These are phyloP conservation scores for Geotrichum citri-aurantii DNA, from an alignment of 1,139 yeast genomes.

Conservation along the genomic window DNA sequence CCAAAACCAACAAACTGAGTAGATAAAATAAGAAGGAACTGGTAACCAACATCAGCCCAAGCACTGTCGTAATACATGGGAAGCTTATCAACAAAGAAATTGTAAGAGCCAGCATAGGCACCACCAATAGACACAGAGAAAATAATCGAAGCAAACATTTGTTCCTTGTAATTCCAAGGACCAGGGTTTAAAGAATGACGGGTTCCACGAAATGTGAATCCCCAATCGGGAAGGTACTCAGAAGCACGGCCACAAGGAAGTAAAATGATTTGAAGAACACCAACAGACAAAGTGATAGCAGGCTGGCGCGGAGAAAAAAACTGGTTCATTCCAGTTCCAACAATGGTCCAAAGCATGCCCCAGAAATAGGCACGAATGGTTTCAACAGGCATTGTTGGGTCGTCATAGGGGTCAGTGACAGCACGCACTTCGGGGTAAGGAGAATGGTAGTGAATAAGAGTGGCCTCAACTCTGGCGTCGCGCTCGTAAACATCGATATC, in stretches of 20 bases:
- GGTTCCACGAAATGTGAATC: conserved; percentile 38
- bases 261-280: conserved; percentile 51
- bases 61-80: conserved; percentile 34
- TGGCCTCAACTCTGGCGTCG: conserved; percentile 41
- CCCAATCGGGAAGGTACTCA: conserved; percentile 44
- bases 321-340: conserved; percentile 53
- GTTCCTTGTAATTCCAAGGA: conserved; percentile 64
- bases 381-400: conserved; percentile 41
- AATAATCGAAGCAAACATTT: conserved; percentile 48
- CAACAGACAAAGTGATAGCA: conserved; percentile 40
- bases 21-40: conserved; percentile 41
- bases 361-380: conserved; percentile 50
- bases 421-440: conserved; percentile 50
- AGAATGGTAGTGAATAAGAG: conserved; percentile 40
- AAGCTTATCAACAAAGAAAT: conserved; percentile 39
- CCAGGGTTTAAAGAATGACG: conserved; percentile 48
- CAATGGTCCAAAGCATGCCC: conserved; percentile 50
- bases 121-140: conserved; percentile 22
- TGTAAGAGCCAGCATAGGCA: conserved; percentile 37
- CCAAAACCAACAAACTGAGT: conserved; percentile 51
- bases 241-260: conserved; percentile 47
- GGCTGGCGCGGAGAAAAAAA: conserved; percentile 54
- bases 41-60: conserved; percentile 43
- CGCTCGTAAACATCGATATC: conserved; percentile 21
- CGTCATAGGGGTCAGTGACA: conserved; percentile 44